A percentile compares a stretch with the other conserved stretches of the same genome.
Evolutionary conservation across 441 rosid species (phyloP).

Genomic region (Monsonia emarginata): DNA sequence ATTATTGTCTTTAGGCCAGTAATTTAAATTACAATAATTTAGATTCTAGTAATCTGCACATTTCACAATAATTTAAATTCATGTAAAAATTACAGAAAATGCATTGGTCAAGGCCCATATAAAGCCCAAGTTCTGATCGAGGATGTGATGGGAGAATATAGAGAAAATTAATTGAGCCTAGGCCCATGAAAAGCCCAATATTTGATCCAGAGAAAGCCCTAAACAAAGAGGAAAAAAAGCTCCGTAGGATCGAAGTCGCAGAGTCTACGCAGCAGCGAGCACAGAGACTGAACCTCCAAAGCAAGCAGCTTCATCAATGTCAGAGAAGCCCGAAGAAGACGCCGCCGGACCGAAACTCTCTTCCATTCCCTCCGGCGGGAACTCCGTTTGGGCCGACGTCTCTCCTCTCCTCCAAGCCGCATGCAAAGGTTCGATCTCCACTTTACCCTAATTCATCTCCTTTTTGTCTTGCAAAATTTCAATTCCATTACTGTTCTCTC

Average conservation of each 20-base stretch:
- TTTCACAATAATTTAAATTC: too few species aligned
- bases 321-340: slow-evolving; percentile 19
- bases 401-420: slow-evolving; percentile 72
- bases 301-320: background rate
- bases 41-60: too few species aligned
- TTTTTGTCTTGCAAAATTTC: slow-evolving; percentile 3
- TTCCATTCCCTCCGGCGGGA: slow-evolving; percentile 54
- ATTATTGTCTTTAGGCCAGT: too few species aligned
- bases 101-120: too few species aligned
- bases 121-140: too few species aligned
- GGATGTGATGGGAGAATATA: background rate
- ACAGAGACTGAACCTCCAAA: background rate
- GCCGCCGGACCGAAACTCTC: slow-evolving; percentile 29
- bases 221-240: background rate
- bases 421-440: slow-evolving; percentile 40
- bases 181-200: background rate
- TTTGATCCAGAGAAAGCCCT: background rate
- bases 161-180: background rate
- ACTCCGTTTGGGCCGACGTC: slow-evolving; percentile 79
- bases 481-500: background rate
- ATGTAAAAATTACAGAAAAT: too few species aligned
- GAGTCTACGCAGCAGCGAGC: background rate
- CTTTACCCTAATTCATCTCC: background rate
- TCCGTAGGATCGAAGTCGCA: background rate
- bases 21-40: too few species aligned